These are phyloP conservation scores for Solanum medicagineum DNA, from an alignment of 257 asterid species.

Conservation along the genomic window DNA sequence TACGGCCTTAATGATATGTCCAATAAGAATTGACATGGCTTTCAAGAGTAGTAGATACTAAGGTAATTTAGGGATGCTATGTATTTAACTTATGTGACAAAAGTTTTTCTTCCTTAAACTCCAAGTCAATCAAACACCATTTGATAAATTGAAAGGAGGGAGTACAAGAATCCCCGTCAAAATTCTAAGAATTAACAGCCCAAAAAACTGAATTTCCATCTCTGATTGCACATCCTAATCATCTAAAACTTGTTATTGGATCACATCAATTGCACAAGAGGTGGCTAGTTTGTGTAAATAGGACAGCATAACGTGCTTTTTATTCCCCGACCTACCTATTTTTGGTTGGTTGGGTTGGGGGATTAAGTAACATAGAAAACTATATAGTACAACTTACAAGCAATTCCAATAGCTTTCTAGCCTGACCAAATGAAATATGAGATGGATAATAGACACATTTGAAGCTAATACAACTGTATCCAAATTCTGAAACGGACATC, in stretches of 20 bases:
- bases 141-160: not conserved
- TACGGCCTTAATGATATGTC: not conserved
- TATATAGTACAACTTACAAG: not conserved
- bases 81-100: not conserved
- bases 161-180: not conserved
- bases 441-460: not conserved
- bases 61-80: not conserved
- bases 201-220: not conserved
- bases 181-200: not conserved
- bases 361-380: not conserved
- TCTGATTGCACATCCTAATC: not conserved
- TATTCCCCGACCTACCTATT: not conserved
- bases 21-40: not conserved
- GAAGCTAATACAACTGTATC: not conserved
- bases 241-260: not conserved
- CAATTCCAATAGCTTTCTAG: not conserved
- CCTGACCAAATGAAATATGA: not conserved
- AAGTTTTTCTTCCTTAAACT: not conserved
- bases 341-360: not conserved
- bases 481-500: not conserved
- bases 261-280: not conserved
- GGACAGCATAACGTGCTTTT: not conserved
- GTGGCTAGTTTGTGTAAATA: not conserved
- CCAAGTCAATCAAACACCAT: not conserved
- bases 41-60: not conserved